phyloP scores from a whole-genome alignment of 2,329 filamentous ascomycete species.

The Berkeleyomyces rouxiae region DNA sequence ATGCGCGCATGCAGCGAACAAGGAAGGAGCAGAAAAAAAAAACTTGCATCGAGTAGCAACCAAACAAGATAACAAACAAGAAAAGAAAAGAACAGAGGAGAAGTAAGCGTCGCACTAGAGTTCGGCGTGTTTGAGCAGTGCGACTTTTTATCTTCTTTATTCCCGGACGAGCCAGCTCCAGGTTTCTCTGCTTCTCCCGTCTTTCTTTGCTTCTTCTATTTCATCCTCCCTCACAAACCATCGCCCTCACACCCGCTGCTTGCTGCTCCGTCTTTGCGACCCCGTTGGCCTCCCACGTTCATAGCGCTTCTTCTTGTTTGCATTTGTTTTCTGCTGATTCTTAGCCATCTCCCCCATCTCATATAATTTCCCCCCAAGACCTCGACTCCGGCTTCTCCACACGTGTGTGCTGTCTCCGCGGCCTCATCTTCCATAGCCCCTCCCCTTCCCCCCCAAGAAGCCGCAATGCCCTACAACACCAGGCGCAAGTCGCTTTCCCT shows the following conservation, averaged over 20 bases:
- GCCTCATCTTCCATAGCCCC: slow-evolving; percentile 6
- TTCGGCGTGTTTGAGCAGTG: neutral
- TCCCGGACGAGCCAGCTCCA: no score
- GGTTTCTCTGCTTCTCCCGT: slow-evolving; percentile 7
- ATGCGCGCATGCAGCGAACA: neutral
- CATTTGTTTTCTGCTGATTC: neutral
- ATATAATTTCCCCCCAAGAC: no score
- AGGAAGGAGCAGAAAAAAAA: slow-evolving; percentile 5
- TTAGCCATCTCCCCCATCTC: neutral
- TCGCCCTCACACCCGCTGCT: neutral
- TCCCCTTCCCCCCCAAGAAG: neutral
- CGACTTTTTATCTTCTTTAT: neutral
- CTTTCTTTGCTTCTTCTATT: neutral
- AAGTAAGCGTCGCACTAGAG: neutral
- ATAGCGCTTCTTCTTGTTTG: neutral
- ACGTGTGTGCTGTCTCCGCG: neutral
- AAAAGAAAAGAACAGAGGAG: neutral
- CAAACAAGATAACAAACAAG: slow-evolving; percentile 1
- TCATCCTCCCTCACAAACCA: no score
- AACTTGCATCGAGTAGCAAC: neutral
- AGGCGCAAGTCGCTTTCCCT: slow-evolving; percentile 90
- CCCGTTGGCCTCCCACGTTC: neutral
- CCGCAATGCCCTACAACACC: slow-evolving; percentile 79
- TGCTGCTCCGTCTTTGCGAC: neutral
- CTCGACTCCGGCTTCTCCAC: no score